These are phyloP conservation scores for Dactylellina cionopaga DNA, from an alignment of 2,329 filamentous ascomycete species.

Conservation along the genomic window DNA sequence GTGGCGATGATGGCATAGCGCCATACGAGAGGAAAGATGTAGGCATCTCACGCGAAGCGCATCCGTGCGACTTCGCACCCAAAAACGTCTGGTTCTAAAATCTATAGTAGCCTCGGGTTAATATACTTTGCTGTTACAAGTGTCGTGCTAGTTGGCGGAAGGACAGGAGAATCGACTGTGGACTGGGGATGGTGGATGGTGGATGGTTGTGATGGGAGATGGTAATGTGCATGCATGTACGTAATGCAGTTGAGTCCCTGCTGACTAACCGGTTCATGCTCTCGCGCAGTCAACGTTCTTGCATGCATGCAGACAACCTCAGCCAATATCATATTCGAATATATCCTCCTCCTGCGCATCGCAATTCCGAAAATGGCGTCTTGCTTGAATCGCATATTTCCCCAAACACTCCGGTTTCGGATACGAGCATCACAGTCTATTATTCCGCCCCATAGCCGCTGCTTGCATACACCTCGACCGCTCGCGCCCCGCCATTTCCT, in stretches of 20 bases:
- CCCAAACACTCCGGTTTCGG: slow-evolving; percentile 2
- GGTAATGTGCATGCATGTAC: no score
- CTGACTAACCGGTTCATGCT: no score
- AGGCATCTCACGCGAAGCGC: slow-evolving; percentile 34
- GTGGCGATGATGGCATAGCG: slow-evolving; percentile 3
- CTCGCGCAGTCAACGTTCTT: no score
- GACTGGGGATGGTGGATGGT: not conserved
- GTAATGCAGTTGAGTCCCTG: no score
- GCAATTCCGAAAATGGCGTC: slow-evolving; percentile 5
- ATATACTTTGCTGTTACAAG: no score
- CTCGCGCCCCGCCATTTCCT: slow-evolving; percentile 81
- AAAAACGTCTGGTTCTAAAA: no score
- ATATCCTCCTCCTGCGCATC: no score
- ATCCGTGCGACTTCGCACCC: no score
- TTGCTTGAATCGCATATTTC: slow-evolving; percentile 6
- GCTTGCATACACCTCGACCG: slow-evolving; percentile 7
- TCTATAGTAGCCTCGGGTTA: no score
- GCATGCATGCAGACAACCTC: no score
- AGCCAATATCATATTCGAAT: no score
- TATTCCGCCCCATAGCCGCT: not conserved
- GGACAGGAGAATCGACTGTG: no score
- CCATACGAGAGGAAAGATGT: slow-evolving; percentile 35
- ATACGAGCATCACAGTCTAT: not conserved
- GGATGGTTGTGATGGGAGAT: not conserved
- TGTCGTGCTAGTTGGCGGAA: not conserved